Conservation (phyloP, 345 rosid genomes). For the Citrus inodora region DNA sequence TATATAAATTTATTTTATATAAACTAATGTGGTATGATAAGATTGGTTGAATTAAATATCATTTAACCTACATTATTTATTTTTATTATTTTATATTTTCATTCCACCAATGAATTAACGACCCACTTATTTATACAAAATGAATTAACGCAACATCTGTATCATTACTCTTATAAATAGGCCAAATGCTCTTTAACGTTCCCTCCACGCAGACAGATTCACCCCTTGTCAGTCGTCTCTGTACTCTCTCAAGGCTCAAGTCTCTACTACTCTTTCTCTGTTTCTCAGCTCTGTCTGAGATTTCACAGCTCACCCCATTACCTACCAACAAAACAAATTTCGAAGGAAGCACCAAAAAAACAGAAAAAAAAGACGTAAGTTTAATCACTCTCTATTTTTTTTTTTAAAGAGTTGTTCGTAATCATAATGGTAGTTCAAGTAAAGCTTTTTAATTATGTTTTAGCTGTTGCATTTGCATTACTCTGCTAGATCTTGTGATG, state of each 20-base stretch:
- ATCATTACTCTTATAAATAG: conserved; percentile 8
- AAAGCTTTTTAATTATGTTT: background rate
- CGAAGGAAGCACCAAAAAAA: no score
- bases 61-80: no score
- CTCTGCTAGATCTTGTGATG: background rate
- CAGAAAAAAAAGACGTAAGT: background rate
- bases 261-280: background rate
- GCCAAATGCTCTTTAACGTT: background rate
- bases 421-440: background rate
- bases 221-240: background rate
- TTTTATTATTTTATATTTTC: no score
- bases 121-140: no score
- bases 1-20: no score
- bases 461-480: background rate
- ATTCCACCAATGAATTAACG: no score
- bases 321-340: background rate
- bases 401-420: background rate
- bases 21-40: no score
- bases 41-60: no score
- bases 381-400: background rate
- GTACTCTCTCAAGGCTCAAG: background rate
- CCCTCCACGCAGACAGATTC: conserved; percentile 1
- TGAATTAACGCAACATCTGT: no score
- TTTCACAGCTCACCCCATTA: background rate
- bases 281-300: background rate